These are phyloP conservation scores for Ogataea ramenticola DNA, from an alignment of 805 yeast genomes.

Conservation along the genomic window DNA sequence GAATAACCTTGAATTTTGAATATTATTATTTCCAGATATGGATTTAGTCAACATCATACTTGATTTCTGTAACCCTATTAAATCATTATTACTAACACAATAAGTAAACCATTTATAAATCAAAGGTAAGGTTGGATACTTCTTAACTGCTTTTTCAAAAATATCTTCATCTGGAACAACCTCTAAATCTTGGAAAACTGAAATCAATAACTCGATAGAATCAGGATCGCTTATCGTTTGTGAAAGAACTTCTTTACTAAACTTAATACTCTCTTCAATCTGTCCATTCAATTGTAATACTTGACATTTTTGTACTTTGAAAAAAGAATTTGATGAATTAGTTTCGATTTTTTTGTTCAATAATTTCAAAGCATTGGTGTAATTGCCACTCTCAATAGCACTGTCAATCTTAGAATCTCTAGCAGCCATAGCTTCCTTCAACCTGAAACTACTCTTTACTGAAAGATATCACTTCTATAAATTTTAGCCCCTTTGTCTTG, in stretches of 20 bases:
- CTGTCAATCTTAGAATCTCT: conserved; percentile 13
- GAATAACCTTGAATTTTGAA: conserved; percentile 25
- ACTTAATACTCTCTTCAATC: conserved; percentile 24
- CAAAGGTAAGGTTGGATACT: conserved; percentile 43
- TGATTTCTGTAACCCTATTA: conserved; percentile 46
- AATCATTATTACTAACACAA: conserved; percentile 40
- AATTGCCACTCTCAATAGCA: conserved; percentile 36
- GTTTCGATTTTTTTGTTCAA: conserved; percentile 41
- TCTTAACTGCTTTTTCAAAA: conserved; percentile 52
- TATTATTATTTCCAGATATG: conserved; percentile 8
- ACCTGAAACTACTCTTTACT: too few species aligned
- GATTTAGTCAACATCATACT: conserved; percentile 35
- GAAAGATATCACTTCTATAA: too few species aligned
- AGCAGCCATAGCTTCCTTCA: too few species aligned
- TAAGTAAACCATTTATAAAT: conserved; percentile 52
- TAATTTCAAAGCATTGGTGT: conserved; percentile 42
- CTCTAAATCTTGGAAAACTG: conserved; percentile 33
- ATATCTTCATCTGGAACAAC: conserved; percentile 34
- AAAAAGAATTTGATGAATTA: conserved; percentile 51
- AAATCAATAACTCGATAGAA: conserved; percentile 41
- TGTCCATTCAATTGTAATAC: conserved; percentile 28
- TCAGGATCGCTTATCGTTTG: conserved; percentile 48
- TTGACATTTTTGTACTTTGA: conserved; percentile 37
- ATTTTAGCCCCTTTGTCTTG: too few species aligned
- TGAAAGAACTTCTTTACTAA: conserved; percentile 20